Evolutionary conservation across 208 protist species (phyloP), one percentile per base, ranked within the genome.

Genomic region (Trypanosoma scelopori): DNA sequence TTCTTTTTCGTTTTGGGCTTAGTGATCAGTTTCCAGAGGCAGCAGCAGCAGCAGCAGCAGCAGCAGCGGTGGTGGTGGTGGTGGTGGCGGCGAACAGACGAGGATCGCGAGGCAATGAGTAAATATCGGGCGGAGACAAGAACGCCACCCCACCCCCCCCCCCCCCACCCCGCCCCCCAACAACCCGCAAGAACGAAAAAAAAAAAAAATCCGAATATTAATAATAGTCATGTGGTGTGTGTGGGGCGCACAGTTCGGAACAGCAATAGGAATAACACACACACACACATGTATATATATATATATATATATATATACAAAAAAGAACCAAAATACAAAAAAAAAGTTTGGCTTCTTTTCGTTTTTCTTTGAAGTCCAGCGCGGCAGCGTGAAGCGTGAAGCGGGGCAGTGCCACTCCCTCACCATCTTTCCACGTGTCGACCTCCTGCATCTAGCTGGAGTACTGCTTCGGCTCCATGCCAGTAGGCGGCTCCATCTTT

Each of bases 391-490:
- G 9, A 9, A 3, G 32, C 32, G 9, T 3, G 32, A 37, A 11
- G 9, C 9, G n/a, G n/a, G n/a, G n/a, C n/a, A n/a, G n/a, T n/a
- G n/a, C n/a, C n/a, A 23, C 30, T 15, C 18, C 25, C 12, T n/a
- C 16, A 0, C 18, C 57, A 20, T 49, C 3, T 18, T 45, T 23
- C 46, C 51, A 39, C 25, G 3, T 11, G 9, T 47, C 43, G 22
- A 20, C 52, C 28, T 41, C n/a, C 5, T 51, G 23, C 47, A 13
- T 63, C 37, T 52, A 69, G 4, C 52, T 35, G 20, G 39, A 46
- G 49, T 76, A 67, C 20, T 57, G 52, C 64, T 96, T 97, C 20
- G 79, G 68, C 65, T 97, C 91, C 90, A 97, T 97, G 22, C 94
- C 94, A 25, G 82, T 84, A 12, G 96, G 94, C 4, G 94, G 88